Percentiles rank a stretch among this genome's conserved stretches.
These are phyloP conservation scores for Zygotorulaspora mrakii DNA, from an alignment of 1,139 yeast species.

Conservation along the genomic window DNA sequence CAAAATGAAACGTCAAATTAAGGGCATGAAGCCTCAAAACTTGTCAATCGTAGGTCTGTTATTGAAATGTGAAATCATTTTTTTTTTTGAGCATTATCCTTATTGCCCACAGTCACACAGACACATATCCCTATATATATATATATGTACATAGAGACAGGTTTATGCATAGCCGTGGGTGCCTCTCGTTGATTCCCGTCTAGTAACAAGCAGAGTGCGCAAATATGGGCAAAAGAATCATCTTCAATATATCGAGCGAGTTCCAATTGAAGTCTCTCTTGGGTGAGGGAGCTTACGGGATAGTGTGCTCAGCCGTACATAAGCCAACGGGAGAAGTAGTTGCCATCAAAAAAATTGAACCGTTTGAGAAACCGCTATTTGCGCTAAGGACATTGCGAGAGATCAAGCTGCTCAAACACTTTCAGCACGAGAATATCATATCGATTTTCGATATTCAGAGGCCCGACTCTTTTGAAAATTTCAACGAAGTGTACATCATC, in stretches of 20 bases:
- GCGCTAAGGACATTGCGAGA: constrained; percentile 89
- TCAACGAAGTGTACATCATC: constrained; percentile 83
- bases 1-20: neutral
- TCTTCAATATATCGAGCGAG: constrained; percentile 85
- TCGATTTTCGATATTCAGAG: constrained; percentile 87
- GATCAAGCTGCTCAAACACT: constrained; percentile 80
- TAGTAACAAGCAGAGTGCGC: neutral
- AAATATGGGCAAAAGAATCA: constrained; percentile 44
- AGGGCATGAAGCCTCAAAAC: neutral
- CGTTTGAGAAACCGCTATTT: constrained; percentile 88
- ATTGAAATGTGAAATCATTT: too few relatives aligned
- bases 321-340: constrained; percentile 85
- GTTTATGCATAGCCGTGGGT: too few relatives aligned
- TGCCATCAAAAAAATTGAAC: constrained; percentile 92
- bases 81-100: neutral
- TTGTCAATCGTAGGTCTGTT: too few relatives aligned
- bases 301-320: constrained; percentile 90
- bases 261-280: constrained; percentile 78
- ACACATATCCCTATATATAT: neutral
- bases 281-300: constrained; percentile 98
- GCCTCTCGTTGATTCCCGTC: neutral
- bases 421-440: constrained; percentile 87
- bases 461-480: constrained; percentile 70
- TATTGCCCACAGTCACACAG: neutral
- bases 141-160: neutral